Percentiles rank a stretch among this genome's conserved stretches.
Evolutionary conservation across 768 basidiomycete genomes (phyloP).

Genomic region (Melanogaster broomeanus): DNA sequence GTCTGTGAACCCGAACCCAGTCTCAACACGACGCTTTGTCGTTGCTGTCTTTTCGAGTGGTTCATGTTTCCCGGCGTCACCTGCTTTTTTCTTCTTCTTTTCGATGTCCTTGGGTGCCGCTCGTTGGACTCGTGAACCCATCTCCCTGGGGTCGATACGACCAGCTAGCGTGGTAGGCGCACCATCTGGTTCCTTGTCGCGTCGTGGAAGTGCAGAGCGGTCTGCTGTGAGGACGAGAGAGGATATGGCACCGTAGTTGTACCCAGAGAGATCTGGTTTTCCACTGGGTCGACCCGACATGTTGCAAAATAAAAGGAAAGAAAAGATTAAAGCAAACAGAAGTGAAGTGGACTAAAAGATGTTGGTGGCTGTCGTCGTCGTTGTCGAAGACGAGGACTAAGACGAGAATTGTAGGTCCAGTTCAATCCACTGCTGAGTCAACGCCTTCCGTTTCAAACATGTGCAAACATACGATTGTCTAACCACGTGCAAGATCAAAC

Average conservation of each 20-base stretch:
- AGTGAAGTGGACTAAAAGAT: background rate
- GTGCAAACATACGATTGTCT: slow-evolving; percentile 13
- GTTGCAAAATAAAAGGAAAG: background rate
- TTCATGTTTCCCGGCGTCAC: slow-evolving; percentile 51
- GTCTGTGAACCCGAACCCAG: slow-evolving; percentile 79
- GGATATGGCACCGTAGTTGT: slow-evolving; percentile 96
- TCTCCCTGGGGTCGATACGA: slow-evolving; percentile 83
- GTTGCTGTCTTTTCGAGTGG: slow-evolving; percentile 55
- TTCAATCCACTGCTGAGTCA: slow-evolving; percentile 10
- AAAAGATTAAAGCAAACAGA: background rate
- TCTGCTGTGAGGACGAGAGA: slow-evolving; percentile 94
- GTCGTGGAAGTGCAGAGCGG: slow-evolving; percentile 73
- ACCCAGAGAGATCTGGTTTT: slow-evolving; percentile 83
- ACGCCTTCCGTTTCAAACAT: slow-evolving; percentile 19
- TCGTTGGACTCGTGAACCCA: slow-evolving; percentile 89
- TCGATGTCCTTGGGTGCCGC: slow-evolving; percentile 85
- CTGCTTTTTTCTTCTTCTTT: slow-evolving; percentile 90
- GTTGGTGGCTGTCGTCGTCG: slow-evolving; percentile 14
- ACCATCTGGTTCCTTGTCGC: slow-evolving; percentile 97
- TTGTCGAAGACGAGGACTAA: slow-evolving; percentile 1
- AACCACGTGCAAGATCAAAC: too few relatives aligned
- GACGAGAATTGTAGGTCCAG: background rate
- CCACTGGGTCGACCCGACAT: slow-evolving; percentile 44
- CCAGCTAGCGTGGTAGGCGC: slow-evolving; percentile 92
- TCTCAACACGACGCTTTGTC: slow-evolving; percentile 60